A percentile compares a stretch with the other conserved stretches of the same genome.
Conservation (phyloP, 208 protist genomes). For the Acanthamoeba triangularis region DNA sequence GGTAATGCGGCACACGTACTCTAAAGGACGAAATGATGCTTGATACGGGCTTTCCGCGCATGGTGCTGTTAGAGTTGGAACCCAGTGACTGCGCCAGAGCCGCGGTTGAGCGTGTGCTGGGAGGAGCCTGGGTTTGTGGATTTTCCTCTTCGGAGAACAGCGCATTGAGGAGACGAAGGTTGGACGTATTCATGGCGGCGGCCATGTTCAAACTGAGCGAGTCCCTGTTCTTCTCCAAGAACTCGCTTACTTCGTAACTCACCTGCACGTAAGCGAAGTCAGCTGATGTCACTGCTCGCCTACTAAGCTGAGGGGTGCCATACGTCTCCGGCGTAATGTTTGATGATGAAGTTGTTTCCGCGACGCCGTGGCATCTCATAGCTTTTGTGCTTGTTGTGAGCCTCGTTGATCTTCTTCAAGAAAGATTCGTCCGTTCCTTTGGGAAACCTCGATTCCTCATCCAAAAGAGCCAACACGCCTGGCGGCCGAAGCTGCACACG, state of each 20-base stretch:
- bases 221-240: slow-evolving; percentile 90
- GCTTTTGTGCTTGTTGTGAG: slow-evolving; percentile 79
- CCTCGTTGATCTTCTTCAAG: slow-evolving; percentile 84
- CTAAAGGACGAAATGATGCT: slow-evolving; percentile 54
- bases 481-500: neutral
- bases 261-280: slow-evolving; percentile 68
- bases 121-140: too few relatives aligned
- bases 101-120: slow-evolving; percentile 71
- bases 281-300: neutral
- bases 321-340: slow-evolving; percentile 90
- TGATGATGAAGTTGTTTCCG: slow-evolving; percentile 84
- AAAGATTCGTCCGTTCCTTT: slow-evolving; percentile 83
- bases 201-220: slow-evolving; percentile 76
- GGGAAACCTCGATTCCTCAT: slow-evolving; percentile 89
- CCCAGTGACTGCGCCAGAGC: slow-evolving; percentile 83
- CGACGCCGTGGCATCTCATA: slow-evolving; percentile 45
- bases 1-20: neutral
- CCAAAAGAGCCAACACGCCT: slow-evolving; percentile 86
- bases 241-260: slow-evolving; percentile 91
- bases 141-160: neutral
- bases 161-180: neutral
- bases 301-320: too few relatives aligned
- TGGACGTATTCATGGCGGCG: slow-evolving; percentile 93
- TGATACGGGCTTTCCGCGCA: slow-evolving; percentile 27
- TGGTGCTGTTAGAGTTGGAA: slow-evolving; percentile 78